Conservation (phyloP, 2,329 filamentous ascomycete species). For the Fusarium solani-melongenae region DNA sequence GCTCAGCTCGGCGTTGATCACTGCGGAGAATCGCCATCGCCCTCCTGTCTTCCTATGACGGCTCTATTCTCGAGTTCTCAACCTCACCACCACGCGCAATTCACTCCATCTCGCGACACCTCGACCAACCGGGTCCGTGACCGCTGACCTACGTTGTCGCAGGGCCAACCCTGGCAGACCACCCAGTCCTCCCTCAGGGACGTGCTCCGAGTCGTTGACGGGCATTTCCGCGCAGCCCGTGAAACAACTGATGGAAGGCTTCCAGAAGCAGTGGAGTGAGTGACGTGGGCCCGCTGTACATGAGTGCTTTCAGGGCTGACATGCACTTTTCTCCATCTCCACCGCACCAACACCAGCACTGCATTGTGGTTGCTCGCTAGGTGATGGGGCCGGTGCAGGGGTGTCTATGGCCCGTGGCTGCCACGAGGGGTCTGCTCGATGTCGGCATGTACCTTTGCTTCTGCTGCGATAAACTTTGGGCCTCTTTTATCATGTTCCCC, state of each 20-base stretch:
- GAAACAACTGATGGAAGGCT: constrained; percentile 44
- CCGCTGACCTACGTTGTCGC: constrained; percentile 27
- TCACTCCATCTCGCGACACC: constrained; percentile 22
- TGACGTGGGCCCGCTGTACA: constrained; percentile 26
- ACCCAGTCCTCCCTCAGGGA: constrained; percentile 17
- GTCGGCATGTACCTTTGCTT: constrained; percentile 38
- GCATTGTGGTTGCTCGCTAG: not conserved
- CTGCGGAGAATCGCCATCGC: constrained; percentile 9
- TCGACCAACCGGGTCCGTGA: constrained; percentile 34
- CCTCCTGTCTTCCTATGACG: not conserved
- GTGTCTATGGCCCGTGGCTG: constrained; percentile 43
- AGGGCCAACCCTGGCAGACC: constrained; percentile 32
- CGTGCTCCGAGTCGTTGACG: constrained; percentile 36
- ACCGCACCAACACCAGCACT: constrained; percentile 17
- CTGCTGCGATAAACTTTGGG: constrained; percentile 35
- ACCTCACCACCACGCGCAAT: constrained; percentile 2
- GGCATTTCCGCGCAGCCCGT: constrained; percentile 35
- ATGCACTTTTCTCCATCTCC: constrained; percentile 18
- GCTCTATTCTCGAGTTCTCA: not conserved
- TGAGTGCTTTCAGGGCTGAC: constrained; percentile 33
- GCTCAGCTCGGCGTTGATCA: constrained; percentile 26
- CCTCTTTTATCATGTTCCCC: constrained; percentile 25
- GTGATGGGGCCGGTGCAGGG: constrained; percentile 32
- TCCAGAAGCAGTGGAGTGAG: constrained; percentile 44
- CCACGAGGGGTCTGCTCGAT: constrained; percentile 40